phyloP scores from a whole-genome alignment of 352 stramenopile species.

The Globisporangium acanthophoron region DNA sequence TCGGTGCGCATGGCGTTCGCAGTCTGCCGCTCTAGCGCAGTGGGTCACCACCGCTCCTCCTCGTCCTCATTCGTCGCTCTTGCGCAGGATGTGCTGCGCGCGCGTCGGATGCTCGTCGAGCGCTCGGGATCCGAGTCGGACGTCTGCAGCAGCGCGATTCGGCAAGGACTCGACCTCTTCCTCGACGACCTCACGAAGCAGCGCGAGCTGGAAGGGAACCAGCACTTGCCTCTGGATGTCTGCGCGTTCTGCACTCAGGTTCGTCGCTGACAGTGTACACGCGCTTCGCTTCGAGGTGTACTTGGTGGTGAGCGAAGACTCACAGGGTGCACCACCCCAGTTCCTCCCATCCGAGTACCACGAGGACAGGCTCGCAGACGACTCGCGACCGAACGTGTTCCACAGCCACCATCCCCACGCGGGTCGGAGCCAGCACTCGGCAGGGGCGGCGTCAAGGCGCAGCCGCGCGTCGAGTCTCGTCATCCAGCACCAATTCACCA shows the following conservation, averaged over 20 bases:
- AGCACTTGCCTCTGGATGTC: constrained; percentile 31
- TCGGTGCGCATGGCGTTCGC: constrained; percentile 21
- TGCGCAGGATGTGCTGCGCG: constrained; percentile 44
- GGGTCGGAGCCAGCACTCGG: constrained; percentile 7
- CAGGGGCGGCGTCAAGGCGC: constrained; percentile 5
- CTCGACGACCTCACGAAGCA: constrained; percentile 31
- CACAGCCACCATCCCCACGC: constrained; percentile 9
- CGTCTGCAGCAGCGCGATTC: constrained; percentile 13
- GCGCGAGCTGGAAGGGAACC: constrained; percentile 23
- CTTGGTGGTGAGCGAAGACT: no score
- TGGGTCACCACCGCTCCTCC: no score
- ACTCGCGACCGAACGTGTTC: constrained; percentile 23
- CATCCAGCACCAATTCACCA: constrained; percentile 48
- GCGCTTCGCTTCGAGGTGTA: neutral
- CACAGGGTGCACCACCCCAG: constrained; percentile 7
- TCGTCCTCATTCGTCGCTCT: neutral
- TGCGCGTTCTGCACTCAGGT: constrained; percentile 44
- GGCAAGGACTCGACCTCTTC: constrained; percentile 38
- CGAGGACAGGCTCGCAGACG: constrained; percentile 29
- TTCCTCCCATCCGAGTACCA: constrained; percentile 45
- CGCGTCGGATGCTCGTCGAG: constrained; percentile 48
- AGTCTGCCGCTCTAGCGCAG: neutral
- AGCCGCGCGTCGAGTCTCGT: constrained; percentile 35
- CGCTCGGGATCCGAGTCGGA: constrained; percentile 17
- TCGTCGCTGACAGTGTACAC: neutral